phyloP scores from a whole-genome alignment of 2,329 filamentous ascomycete species.

The Ophiostoma novo-ulmi region DNA sequence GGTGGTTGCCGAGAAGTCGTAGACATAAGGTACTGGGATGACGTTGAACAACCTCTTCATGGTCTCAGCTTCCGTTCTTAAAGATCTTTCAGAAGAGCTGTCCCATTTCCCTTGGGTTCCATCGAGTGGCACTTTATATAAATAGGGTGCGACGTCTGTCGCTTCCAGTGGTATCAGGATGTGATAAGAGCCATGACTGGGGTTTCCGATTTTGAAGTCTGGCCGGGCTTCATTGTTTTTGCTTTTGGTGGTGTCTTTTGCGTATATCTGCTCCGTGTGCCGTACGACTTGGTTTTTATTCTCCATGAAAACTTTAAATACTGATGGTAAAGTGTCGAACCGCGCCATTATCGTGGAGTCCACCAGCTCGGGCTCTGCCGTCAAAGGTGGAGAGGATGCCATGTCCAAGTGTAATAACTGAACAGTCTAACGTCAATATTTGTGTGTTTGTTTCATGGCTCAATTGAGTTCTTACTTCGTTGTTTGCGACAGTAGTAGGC shows the following conservation, averaged over 20 bases:
- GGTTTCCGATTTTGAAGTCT: not conserved
- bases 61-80: not conserved
- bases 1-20: not conserved
- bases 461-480: not conserved
- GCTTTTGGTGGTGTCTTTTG: not conserved
- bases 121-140: not conserved
- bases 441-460: not conserved
- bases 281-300: not conserved
- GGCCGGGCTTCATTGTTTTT: not conserved
- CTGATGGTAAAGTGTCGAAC: not conserved
- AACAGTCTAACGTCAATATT: not conserved
- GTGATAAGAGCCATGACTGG: not conserved
- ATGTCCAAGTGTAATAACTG: not conserved
- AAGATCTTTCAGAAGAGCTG: not conserved
- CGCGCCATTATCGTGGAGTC: not conserved
- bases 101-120: not conserved
- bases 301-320: not conserved
- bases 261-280: not conserved
- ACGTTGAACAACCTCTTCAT: not conserved
- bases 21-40: not conserved
- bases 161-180: not conserved
- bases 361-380: not conserved
- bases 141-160: not conserved
- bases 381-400: not conserved
- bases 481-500: not conserved